Conservation (phyloP, 768 basidiomycete species). For the Paxillus involutus region DNA sequence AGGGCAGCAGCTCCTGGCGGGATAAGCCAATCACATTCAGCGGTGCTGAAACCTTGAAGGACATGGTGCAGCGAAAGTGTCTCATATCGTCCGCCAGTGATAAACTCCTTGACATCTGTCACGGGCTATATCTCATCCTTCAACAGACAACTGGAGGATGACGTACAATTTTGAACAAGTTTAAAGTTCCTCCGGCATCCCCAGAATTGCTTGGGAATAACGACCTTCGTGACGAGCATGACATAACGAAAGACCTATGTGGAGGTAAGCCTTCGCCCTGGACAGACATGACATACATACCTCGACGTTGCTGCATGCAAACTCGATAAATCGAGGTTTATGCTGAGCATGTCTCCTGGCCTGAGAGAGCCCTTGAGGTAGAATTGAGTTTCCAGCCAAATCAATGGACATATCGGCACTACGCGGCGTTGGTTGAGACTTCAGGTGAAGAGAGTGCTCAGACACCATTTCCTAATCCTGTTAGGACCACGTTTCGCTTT, state of each 20-base stretch:
- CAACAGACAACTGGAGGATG: not conserved
- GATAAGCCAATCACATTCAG: slow-evolving; percentile 79
- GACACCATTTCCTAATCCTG: slow-evolving; percentile 69
- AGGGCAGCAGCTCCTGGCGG: slow-evolving; percentile 38
- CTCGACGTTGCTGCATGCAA: slow-evolving; percentile 63
- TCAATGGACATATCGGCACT: slow-evolving; percentile 49
- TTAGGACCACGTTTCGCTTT: slow-evolving; percentile 1
- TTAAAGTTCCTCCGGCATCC: slow-evolving; percentile 68
- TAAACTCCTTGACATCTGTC: slow-evolving; percentile 72
- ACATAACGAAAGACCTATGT: slow-evolving; percentile 71
- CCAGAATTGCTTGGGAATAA: slow-evolving; percentile 81
- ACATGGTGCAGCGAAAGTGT: slow-evolving; percentile 72
- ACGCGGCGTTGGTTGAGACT: slow-evolving; percentile 47
- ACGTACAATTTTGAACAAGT: slow-evolving; percentile 55
- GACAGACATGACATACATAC: slow-evolving; percentile 35
- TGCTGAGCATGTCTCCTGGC: slow-evolving; percentile 41
- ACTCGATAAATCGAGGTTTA: slow-evolving; percentile 82
- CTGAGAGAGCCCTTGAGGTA: slow-evolving; percentile 46
- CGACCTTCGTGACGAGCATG: slow-evolving; percentile 55
- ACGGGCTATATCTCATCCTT: not conserved
- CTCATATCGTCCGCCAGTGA: slow-evolving; percentile 79
- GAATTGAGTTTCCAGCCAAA: slow-evolving; percentile 48
- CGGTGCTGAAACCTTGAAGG: slow-evolving; percentile 71
- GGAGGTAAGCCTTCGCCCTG: not conserved
- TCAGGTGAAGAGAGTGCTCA: slow-evolving; percentile 56